Conservation (phyloP, 2,329 filamentous ascomycete species). For the Aspergillus neotritici region DNA sequence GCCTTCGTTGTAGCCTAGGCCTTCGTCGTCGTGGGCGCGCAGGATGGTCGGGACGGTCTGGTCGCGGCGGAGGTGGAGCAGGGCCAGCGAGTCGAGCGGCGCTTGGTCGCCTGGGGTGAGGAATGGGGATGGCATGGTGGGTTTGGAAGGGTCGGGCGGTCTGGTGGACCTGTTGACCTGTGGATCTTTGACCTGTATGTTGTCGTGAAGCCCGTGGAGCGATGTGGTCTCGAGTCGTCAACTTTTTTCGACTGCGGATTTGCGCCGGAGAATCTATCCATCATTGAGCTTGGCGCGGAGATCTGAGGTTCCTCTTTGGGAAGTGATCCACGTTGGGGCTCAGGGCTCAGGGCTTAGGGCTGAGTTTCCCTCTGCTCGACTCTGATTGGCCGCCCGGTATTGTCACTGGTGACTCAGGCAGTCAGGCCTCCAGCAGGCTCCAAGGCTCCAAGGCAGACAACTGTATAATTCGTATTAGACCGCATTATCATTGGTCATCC, state of each 20-base stretch:
- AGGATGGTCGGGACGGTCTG: constrained; percentile 72
- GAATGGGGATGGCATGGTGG: constrained; percentile 62
- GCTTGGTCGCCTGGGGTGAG: constrained; percentile 63
- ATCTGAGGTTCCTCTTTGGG: neutral
- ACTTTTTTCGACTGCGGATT: constrained; percentile 8
- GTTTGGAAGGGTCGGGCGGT: neutral
- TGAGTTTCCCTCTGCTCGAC: neutral
- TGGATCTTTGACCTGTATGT: too few species aligned
- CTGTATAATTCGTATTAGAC: neutral
- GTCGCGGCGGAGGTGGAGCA: constrained; percentile 85
- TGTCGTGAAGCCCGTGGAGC: neutral
- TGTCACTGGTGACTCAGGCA: constrained; percentile 6
- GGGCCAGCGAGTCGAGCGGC: constrained; percentile 62
- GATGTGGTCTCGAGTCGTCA: neutral
- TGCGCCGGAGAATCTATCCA: constrained; percentile 6
- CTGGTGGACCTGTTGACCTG: neutral
- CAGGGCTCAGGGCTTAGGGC: constrained; percentile 24
- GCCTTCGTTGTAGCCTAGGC: constrained; percentile 69
- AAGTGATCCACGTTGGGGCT: constrained; percentile 6
- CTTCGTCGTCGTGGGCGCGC: constrained; percentile 54
- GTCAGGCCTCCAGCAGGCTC: neutral
- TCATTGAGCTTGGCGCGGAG: neutral
- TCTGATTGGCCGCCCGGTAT: constrained; percentile 3
- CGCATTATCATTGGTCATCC: constrained; percentile 1
- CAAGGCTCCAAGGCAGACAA: neutral